Base-by-base conservation (phyloP, 2,329 filamentous ascomycete species). In the Aschersonia sp. region DNA sequence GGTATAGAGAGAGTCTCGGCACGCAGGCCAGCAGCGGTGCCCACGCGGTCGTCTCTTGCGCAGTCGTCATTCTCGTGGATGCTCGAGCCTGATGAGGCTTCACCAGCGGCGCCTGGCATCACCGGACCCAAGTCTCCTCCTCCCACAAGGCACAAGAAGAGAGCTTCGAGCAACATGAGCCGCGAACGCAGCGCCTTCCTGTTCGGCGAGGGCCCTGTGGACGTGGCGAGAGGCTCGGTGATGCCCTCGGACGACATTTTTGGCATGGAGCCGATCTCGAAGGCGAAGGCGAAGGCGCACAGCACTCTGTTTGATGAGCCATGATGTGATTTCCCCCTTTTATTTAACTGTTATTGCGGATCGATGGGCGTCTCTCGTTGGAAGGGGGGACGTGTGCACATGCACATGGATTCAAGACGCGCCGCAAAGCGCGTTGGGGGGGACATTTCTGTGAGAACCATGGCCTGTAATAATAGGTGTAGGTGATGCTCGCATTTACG, bases 21-120 rank as follows among this genome's bases (percentile, higher is more conserved):
- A 42, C 54, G 55, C 4, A 62, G 51, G 47, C 56, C 58, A 44
- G 63, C 52, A 53, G 65, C 75, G 2, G 72, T 79, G 12, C 78
- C 77, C 0, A 78, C 78, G 28, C 73, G 82, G 29, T 84, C 82
- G 3, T 78, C 74, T 0, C 70, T 88, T 35, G 82, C 82, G 1
- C 82, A 85, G 54, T 87, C 84, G 5, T 84, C 81, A 4, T 89
- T 87, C 61, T 81, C 84, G 1, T 88, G 82, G 82, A 89, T 89
- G 83, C 70, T 89, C 2, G 80, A 81, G 53, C 75, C 74, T 3
- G 73, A 75, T 53, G 59, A 68, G 47, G 61, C 66, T 0, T 49
- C 45, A 9, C 55, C 51, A 41, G 53, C 57, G 0, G 46, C 54
- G 9, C 51, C 58, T 3, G 44, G 54, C 5, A 53, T 47, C 2